Conservation (phyloP, 23 red algal species). For the Agarophyton chilense region DNA sequence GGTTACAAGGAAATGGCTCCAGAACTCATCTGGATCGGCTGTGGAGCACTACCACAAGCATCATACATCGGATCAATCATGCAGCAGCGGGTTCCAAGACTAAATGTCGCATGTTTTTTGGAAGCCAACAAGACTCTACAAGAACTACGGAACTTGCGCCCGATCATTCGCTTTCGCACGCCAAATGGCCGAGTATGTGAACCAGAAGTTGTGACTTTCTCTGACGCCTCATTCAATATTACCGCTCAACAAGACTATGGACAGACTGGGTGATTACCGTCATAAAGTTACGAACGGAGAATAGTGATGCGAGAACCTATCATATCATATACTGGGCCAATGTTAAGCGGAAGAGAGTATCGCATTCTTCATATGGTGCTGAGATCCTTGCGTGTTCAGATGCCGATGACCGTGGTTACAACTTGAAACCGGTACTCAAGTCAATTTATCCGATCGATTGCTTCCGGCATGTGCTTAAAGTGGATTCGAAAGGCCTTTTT, state of each 20-base stretch:
- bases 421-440: not conserved
- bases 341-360: slow-evolving; percentile 1
- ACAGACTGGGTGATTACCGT: slow-evolving; percentile 18
- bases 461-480: not conserved
- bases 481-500: slow-evolving; percentile 27
- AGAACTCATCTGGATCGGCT: not conserved
- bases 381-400: slow-evolving; percentile 27
- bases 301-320: not conserved
- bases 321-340: slow-evolving; percentile 2
- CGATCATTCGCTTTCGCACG: not conserved
- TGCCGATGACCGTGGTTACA: not conserved
- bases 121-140: not conserved
- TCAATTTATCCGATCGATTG: not conserved
- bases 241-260: not conserved
- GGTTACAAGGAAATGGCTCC: not conserved
- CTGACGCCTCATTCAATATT: slow-evolving; percentile 37
- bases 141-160: not conserved
- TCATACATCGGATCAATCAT: slow-evolving; percentile 23
- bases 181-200: not conserved
- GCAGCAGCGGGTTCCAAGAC: slow-evolving; percentile 1
- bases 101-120: not conserved
- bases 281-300: not conserved
- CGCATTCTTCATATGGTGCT: slow-evolving; percentile 30
- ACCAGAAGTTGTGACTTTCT: not conserved
- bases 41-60: slow-evolving; percentile 21